Conservation (phyloP, 2,329 filamentous ascomycete species). For the Gyromitra esculenta region DNA sequence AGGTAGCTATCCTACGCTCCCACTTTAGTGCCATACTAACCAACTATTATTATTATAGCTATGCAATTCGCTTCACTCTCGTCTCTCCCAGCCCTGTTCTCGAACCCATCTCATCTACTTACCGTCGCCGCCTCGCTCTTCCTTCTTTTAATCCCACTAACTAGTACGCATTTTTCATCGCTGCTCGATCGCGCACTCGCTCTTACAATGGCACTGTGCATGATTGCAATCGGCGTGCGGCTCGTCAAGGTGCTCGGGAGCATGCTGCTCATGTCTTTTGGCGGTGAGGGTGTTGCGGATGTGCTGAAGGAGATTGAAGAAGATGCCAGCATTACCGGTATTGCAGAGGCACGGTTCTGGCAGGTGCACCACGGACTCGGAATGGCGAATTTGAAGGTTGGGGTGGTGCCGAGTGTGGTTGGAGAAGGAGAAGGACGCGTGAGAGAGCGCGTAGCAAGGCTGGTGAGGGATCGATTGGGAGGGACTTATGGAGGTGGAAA, state of each 20-base stretch:
- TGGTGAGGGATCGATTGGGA: slow-evolving; percentile 86
- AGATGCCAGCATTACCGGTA: slow-evolving; percentile 76
- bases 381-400: slow-evolving; percentile 91
- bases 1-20: slow-evolving; percentile 68
- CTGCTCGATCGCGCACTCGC: slow-evolving; percentile 87
- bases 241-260: slow-evolving; percentile 86
- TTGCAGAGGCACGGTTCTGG: slow-evolving; percentile 96
- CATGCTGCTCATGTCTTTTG: slow-evolving; percentile 95
- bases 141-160: slow-evolving; percentile 80
- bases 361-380: slow-evolving; percentile 97
- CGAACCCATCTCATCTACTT: slow-evolving; percentile 93
- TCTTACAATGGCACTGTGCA: slow-evolving; percentile 80
- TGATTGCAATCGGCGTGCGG: slow-evolving; percentile 86
- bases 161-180: slow-evolving; percentile 81
- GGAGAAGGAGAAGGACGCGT: slow-evolving; percentile 76
- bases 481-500: slow-evolving; percentile 84
- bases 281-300: slow-evolving; percentile 54
- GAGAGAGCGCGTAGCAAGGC: slow-evolving; percentile 76
- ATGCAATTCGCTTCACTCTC: slow-evolving; percentile 79
- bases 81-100: slow-evolving; percentile 83
- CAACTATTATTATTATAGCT: slow-evolving; percentile 43
- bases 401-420: slow-evolving; percentile 65
- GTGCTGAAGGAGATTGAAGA: slow-evolving; percentile 72
- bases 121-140: slow-evolving; percentile 86
- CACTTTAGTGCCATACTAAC: not conserved